Conservation (phyloP, 345 rosid species). For the Salix caprea region DNA sequence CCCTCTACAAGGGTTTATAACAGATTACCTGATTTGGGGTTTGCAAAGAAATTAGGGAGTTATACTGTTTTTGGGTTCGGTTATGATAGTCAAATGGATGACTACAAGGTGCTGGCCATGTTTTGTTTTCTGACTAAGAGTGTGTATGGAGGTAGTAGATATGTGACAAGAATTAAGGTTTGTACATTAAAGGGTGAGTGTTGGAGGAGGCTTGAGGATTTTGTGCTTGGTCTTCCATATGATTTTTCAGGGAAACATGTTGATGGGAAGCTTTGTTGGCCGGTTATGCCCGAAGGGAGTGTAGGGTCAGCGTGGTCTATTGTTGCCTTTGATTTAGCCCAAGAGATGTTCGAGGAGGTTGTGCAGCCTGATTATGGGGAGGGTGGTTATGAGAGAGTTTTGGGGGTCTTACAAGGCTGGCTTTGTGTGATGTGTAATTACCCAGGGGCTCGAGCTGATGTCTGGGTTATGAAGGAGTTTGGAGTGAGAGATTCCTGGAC, state of each 20-base stretch:
- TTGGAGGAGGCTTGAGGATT: slow-evolving; percentile 6
- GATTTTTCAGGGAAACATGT: slow-evolving; percentile 9
- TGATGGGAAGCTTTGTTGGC: slow-evolving; percentile 1
- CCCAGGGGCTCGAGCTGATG: background rate
- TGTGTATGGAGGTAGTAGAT: background rate
- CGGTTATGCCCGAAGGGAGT: background rate
- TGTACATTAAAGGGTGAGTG: background rate
- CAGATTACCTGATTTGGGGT: slow-evolving; percentile 4
- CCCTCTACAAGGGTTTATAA: slow-evolving; percentile 2
- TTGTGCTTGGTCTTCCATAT: slow-evolving; percentile 3
- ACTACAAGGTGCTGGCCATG: slow-evolving; percentile 10
- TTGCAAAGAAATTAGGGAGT: background rate
- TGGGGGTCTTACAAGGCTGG: slow-evolving; percentile 4
- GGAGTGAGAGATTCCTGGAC: slow-evolving; percentile 12
- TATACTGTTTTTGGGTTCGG: slow-evolving; percentile 13
- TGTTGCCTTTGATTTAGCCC: slow-evolving; percentile 10
- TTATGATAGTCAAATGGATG: slow-evolving; percentile 10
- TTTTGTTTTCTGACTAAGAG: background rate
- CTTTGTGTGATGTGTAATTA: slow-evolving; percentile 3
- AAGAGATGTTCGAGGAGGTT: slow-evolving; percentile 5
- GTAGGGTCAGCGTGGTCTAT: background rate
- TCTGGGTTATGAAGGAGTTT: slow-evolving; percentile 10
- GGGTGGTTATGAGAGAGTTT: background rate
- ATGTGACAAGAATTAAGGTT: slow-evolving; percentile 1
- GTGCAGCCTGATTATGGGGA: slow-evolving; percentile 9